Percentiles rank a stretch among this genome's conserved stretches.
These are phyloP conservation scores for Erodium chrysanthum DNA, from an alignment of 441 rosid genomes.

Conservation along the genomic window DNA sequence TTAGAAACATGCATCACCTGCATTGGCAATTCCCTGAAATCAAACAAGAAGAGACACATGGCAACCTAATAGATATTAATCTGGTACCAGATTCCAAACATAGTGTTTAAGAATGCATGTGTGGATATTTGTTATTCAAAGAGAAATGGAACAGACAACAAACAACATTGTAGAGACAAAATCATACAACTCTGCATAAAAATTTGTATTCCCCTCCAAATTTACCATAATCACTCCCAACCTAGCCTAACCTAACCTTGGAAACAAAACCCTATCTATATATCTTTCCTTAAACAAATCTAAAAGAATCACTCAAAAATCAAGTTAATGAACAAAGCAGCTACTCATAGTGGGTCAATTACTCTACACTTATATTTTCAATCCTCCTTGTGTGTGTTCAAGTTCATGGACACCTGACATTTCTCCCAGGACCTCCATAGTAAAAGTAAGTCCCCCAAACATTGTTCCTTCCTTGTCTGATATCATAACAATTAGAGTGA, in stretches of 20 bases:
- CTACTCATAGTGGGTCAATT: neutral
- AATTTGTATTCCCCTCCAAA: slow-evolving; percentile 23
- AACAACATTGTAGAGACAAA: slow-evolving; percentile 1
- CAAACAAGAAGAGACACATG: neutral
- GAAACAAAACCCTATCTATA: slow-evolving; percentile 7
- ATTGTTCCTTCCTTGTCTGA: slow-evolving; percentile 50
- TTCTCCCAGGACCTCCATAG: slow-evolving; percentile 75
- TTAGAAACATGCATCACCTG: neutral
- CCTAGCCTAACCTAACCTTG: slow-evolving; percentile 9
- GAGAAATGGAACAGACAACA: neutral
- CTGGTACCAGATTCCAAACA: no score
- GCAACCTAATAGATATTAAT: no score
- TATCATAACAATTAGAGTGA: slow-evolving; percentile 56
- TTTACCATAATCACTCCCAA: slow-evolving; percentile 20
- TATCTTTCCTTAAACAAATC: slow-evolving; percentile 4
- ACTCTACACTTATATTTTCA: neutral
- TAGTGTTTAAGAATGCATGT: neutral
- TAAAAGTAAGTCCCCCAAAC: slow-evolving; percentile 69
- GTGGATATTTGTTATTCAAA: neutral
- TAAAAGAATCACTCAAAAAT: slow-evolving; percentile 7
- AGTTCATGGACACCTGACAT: slow-evolving; percentile 46
- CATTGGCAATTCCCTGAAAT: slow-evolving; percentile 10
- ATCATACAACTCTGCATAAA: slow-evolving; percentile 21
- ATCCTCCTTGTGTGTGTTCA: neutral
- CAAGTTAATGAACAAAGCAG: neutral